A percentile compares a stretch with the other conserved stretches of the same genome.
Evolutionary conservation across 768 basidiomycete species (phyloP).

Genomic region (Jaapia argillacea): DNA sequence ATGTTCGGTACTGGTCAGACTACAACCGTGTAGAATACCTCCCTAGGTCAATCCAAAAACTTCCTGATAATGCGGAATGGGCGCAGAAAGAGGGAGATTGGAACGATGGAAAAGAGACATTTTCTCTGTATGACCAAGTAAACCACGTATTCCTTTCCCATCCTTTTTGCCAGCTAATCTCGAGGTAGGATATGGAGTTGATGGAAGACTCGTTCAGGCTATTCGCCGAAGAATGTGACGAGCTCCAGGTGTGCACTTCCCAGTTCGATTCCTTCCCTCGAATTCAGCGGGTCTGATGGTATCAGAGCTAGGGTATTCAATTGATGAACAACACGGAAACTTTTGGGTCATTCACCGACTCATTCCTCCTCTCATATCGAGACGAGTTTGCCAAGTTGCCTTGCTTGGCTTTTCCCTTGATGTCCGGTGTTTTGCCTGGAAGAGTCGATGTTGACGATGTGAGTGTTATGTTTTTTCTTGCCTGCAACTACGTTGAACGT

Average conservation of each 20-base stretch:
- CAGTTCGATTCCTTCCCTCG: not conserved
- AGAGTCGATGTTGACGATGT: slow-evolving; percentile 33
- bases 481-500: not conserved
- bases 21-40: slow-evolving; percentile 54
- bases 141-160: too few species aligned
- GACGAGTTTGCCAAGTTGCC: slow-evolving; percentile 65
- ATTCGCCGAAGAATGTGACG: slow-evolving; percentile 68
- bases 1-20: slow-evolving; percentile 60
- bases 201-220: slow-evolving; percentile 62
- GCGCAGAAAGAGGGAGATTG: slow-evolving; percentile 47
- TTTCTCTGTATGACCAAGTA: slow-evolving; percentile 48
- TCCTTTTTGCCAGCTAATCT: too few species aligned
- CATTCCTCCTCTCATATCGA: slow-evolving; percentile 48
- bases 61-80: slow-evolving; percentile 51
- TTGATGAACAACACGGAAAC: slow-evolving; percentile 47
- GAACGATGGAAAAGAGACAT: slow-evolving; percentile 40
- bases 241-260: slow-evolving; percentile 45
- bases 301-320: slow-evolving; percentile 50
- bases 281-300: too few species aligned
- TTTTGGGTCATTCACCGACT: slow-evolving; percentile 57
- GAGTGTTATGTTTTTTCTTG: slow-evolving; percentile 14
- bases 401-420: slow-evolving; percentile 42
- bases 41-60: slow-evolving; percentile 52
- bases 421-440: slow-evolving; percentile 34
- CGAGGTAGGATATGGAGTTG: slow-evolving; percentile 42